Percentiles rank a stretch among this genome's conserved stretches.
These are phyloP conservation scores for Albophoma yamanashiensis DNA, from an alignment of 2,329 filamentous ascomycete species.

Conservation along the genomic window DNA sequence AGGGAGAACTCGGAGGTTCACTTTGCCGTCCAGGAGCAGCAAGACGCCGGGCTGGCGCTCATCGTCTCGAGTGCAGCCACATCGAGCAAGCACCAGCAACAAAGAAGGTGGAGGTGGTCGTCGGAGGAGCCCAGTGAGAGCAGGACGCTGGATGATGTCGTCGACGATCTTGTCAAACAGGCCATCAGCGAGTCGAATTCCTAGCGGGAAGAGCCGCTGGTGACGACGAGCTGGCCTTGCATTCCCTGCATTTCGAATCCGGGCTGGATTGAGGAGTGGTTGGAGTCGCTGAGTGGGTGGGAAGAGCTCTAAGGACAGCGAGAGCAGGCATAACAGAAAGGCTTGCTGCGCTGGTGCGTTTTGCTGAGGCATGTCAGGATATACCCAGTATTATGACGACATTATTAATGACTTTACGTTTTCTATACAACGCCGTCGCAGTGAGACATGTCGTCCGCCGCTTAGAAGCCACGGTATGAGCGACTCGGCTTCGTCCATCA, in stretches of 20 bases:
- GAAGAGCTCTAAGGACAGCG: background rate
- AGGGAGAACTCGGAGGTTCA: slow-evolving; percentile 18
- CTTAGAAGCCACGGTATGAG: background rate
- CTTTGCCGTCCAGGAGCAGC: slow-evolving; percentile 17
- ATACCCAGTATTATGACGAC: background rate
- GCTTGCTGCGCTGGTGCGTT: background rate
- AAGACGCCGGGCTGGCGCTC: slow-evolving; percentile 8
- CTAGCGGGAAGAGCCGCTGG: slow-evolving; percentile 6
- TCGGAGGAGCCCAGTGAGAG: slow-evolving; percentile 6
- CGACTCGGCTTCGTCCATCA: too few relatives aligned
- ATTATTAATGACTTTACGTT: background rate
- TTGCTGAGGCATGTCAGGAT: background rate
- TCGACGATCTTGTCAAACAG: slow-evolving; percentile 4
- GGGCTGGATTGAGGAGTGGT: background rate
- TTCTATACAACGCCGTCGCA: background rate
- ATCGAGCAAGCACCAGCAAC: slow-evolving; percentile 5
- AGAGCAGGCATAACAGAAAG: background rate
- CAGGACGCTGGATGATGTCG: slow-evolving; percentile 11
- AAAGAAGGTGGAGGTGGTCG: slow-evolving; percentile 20
- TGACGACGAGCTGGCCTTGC: background rate
- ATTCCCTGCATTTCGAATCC: too few relatives aligned
- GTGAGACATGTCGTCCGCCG: background rate
- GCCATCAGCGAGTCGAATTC: slow-evolving; percentile 6
- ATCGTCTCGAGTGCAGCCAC: slow-evolving; percentile 10
- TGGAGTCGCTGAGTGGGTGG: background rate